Base-by-base conservation (phyloP, 2,329 filamentous ascomycete species). In the Neonectria ditissima region DNA sequence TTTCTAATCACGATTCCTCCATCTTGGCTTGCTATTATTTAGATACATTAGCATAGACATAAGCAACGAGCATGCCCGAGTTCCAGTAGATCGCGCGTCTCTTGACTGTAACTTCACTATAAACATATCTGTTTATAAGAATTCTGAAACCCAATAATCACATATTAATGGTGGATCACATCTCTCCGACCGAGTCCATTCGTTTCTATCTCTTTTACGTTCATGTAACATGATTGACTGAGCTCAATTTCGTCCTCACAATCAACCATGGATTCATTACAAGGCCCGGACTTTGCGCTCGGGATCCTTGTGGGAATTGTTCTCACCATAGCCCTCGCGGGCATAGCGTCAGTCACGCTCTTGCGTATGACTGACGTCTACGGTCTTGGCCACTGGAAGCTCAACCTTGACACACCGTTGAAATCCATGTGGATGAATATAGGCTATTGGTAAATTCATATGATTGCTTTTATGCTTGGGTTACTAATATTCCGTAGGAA, bases 371-470 rank as follows among this genome's bases (percentile, higher is more conserved):
- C 69, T 48, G 75, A 78, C 53, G 63, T 75, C 13, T 88, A 88
- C 66, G 81, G 82, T 1, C 75, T 88, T 7, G 83, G 85, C 18
- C 86, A 88, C 78, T 87, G 84, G 65, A 81, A 85, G 64, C 80
- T 88, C 52, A 87, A 88, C 68, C 65, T 86, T 22, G 75, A 79
- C 18, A 71, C 84, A 1, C 81, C 82, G 1, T 76, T 81, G 2
- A 69, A 73, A 5, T 80, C 80, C n/a, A 86, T 88, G 85, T 89
- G 87, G 86, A 89, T 89, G 85, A 89, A 88, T 60, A 82, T 89
- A 76, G 87, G 86, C 0, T 88, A 85, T 63, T 89, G 86, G 87
- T 83, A 81, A 72, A 83, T 28, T 18, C 8, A 2, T 13, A 41
- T 1, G 1, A 3, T 30, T 6, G 9, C 9, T 16, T 28, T 50